phyloP scores from a whole-genome alignment of 2,329 filamentous ascomycete species.

The Plectosphaerella plurivora region DNA sequence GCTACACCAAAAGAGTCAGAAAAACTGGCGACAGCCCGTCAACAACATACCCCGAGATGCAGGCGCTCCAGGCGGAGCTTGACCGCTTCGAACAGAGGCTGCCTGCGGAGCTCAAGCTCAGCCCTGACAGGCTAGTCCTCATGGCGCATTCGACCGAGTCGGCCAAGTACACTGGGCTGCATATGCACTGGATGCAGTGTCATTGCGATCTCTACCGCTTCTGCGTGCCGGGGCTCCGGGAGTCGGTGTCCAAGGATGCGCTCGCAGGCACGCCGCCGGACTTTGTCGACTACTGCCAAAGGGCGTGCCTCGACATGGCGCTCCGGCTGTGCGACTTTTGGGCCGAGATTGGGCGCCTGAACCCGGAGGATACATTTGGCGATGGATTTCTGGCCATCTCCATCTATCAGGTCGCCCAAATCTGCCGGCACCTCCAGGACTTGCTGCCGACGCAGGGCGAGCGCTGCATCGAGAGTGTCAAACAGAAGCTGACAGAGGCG shows the following conservation, averaged over 20 bases:
- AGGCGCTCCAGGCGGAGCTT: slow-evolving; percentile 14
- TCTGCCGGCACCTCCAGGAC: slow-evolving; percentile 1
- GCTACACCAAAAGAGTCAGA: neutral
- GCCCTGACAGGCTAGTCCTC: slow-evolving; percentile 12
- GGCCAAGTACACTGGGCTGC: slow-evolving; percentile 12
- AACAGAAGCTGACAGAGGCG: neutral
- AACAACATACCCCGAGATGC: slow-evolving; percentile 9
- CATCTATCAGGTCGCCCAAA: slow-evolving; percentile 7
- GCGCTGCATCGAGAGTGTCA: neutral
- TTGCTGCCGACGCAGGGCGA: slow-evolving; percentile 1
- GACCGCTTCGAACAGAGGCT: slow-evolving; percentile 10
- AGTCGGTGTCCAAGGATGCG: slow-evolving; percentile 7
- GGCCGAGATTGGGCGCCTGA: slow-evolving; percentile 2
- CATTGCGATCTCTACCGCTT: slow-evolving; percentile 21
- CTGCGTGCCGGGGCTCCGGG: slow-evolving; percentile 17
- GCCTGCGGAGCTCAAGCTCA: slow-evolving; percentile 15
- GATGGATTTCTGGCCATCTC: neutral
- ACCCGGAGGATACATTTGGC: neutral
- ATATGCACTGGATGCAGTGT: slow-evolving; percentile 13
- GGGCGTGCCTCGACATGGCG: slow-evolving; percentile 5
- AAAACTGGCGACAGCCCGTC: slow-evolving; percentile 8
- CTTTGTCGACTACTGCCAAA: slow-evolving; percentile 7
- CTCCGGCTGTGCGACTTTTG: slow-evolving; percentile 7
- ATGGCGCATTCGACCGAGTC: slow-evolving; percentile 19
- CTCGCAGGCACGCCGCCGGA: slow-evolving; percentile 4